Conservation (phyloP, 768 basidiomycete species). For the Asterophora lycoperdoides region DNA sequence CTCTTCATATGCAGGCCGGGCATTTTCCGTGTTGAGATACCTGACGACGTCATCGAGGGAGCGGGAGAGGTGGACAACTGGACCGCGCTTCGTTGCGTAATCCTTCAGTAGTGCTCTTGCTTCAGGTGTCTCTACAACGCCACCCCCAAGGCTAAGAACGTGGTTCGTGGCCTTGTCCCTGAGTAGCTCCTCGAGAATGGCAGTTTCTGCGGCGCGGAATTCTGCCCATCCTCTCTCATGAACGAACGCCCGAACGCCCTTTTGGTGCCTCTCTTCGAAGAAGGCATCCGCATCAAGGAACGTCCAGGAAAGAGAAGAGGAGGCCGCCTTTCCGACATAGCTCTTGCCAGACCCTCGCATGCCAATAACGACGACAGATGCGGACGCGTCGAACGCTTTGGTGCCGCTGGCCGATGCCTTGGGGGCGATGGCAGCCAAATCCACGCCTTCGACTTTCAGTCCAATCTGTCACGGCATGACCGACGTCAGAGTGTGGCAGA, state of each 20-base stretch:
- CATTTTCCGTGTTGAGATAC: conserved; percentile 72
- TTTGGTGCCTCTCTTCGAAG: conserved; percentile 62
- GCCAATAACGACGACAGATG: conserved; percentile 31
- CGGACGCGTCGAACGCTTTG: conserved; percentile 8
- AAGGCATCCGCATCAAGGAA: conserved; percentile 79
- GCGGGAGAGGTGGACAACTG: conserved; percentile 82
- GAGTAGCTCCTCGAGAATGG: conserved; percentile 65
- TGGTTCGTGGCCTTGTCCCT: conserved; percentile 51
- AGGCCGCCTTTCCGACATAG: conserved; percentile 77
- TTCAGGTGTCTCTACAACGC: conserved; percentile 82
- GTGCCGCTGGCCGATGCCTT: conserved; percentile 42
- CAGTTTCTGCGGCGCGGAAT: conserved; percentile 80
- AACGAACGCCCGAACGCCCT: conserved; percentile 72
- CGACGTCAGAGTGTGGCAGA: neutral
- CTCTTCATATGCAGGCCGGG: conserved; percentile 88
- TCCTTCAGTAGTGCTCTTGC: conserved; percentile 69
- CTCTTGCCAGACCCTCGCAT: conserved; percentile 99
- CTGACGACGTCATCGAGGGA: conserved; percentile 76
- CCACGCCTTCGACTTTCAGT: conserved; percentile 80
- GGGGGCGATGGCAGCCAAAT: conserved; percentile 45
- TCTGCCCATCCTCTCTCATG: conserved; percentile 81
- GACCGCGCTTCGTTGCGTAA: conserved; percentile 57
- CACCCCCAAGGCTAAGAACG: conserved; percentile 90
- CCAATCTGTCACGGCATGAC: conserved; percentile 61
- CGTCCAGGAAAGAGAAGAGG: conserved; percentile 64